Evolutionary conservation across 1,284 basidiomycete species (phyloP).

Genomic region (Kwoniella shivajii): DNA sequence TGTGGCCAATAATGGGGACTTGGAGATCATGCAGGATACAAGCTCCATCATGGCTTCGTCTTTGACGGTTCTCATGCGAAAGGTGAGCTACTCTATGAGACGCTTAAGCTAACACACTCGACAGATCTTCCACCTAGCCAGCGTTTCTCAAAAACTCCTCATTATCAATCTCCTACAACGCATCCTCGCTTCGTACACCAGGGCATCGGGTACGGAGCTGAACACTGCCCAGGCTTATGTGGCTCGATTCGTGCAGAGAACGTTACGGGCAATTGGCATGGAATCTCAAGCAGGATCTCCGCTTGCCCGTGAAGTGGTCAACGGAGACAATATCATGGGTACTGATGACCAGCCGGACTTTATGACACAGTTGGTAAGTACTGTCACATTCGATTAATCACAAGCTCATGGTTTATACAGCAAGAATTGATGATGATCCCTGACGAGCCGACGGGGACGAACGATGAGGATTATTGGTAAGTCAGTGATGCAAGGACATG

Average conservation of each 20-base stretch:
- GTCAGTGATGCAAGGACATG: slow-evolving; percentile 7
- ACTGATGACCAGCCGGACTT: slow-evolving; percentile 17
- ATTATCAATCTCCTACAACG: slow-evolving; percentile 30
- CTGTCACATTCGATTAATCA: neutral
- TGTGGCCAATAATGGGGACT: slow-evolving; percentile 29
- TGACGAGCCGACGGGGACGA: slow-evolving; percentile 27
- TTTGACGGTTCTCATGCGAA: slow-evolving; percentile 32
- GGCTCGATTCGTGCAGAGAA: slow-evolving; percentile 27
- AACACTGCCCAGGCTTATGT: slow-evolving; percentile 30
- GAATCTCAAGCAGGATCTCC: slow-evolving; percentile 25
- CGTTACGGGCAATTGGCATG: slow-evolving; percentile 24
- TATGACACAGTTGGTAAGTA: slow-evolving; percentile 19
- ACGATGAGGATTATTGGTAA: slow-evolving; percentile 38
- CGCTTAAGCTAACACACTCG: neutral
- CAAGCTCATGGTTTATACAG: slow-evolving; percentile 7
- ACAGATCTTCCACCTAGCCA: slow-evolving; percentile 35
- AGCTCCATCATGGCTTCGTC: slow-evolving; percentile 39
- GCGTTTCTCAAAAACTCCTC: slow-evolving; percentile 24
- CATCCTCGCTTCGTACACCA: slow-evolving; percentile 17
- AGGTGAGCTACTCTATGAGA: slow-evolving; percentile 17
- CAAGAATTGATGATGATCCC: slow-evolving; percentile 37
- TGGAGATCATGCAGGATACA: slow-evolving; percentile 44
- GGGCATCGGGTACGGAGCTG: slow-evolving; percentile 15
- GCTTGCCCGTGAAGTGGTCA: neutral
- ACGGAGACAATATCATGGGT: neutral